Evolutionary conservation across 2,329 filamentous ascomycete species (phyloP).

Genomic region (Ceratocystis eucalypticola): DNA sequence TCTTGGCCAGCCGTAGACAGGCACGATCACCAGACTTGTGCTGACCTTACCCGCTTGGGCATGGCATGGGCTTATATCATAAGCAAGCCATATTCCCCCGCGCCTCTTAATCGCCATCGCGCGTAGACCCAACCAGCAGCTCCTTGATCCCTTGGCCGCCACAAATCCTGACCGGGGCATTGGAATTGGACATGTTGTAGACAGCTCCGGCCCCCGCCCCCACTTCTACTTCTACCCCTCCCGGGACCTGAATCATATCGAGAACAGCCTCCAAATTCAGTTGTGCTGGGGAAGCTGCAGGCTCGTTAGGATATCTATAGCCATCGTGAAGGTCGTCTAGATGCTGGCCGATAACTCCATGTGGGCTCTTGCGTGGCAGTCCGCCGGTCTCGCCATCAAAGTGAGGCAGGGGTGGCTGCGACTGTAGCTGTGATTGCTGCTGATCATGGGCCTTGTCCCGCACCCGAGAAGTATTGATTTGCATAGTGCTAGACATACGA

Average conservation of each 20-base stretch:
- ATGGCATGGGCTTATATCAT: too few species aligned
- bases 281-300: not conserved
- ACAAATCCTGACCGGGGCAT: too few species aligned
- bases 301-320: not conserved
- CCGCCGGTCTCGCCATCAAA: not conserved
- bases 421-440: not conserved
- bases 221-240: not conserved
- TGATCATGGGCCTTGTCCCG: too few species aligned
- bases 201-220: not conserved
- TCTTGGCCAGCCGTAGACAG: too few species aligned
- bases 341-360: slow-evolving; percentile 7
- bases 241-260: not conserved
- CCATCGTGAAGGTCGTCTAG: slow-evolving; percentile 1
- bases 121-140: not conserved
- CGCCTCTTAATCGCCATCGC: not conserved
- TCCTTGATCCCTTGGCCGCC: too few species aligned
- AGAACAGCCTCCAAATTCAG: not conserved
- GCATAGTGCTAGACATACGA: too few species aligned
- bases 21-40: too few species aligned
- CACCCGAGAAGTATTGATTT: too few species aligned
- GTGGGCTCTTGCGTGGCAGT: not conserved
- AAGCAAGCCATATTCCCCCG: not conserved
- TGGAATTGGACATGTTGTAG: too few species aligned
- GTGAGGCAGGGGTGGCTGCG: not conserved
- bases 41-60: too few species aligned